Evolutionary conservation across 306 rosid species (phyloP), one percentile per base, ranked within the genome.

Genomic region (Hippophae rhamnoides): DNA sequence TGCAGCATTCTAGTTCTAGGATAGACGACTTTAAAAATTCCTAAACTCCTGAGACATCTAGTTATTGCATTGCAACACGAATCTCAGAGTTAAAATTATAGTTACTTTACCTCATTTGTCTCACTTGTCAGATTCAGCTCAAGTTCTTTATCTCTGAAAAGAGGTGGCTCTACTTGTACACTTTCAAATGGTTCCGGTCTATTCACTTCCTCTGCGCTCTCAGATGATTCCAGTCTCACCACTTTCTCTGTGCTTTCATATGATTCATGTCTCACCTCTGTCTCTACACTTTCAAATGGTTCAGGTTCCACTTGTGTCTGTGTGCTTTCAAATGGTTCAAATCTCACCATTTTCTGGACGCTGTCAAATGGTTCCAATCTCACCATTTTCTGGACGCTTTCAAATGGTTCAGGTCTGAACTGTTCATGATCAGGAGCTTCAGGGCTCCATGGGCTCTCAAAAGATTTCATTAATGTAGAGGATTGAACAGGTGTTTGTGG

Each of bases 401-500:
- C 38, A 31, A 31, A 31, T 31, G 38, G 38, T 31, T 31, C 38
- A 31, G 3, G 38, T 31, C 38, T 31, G 4, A 31, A 31, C 38
- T 31, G 38, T 56, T 69, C 72, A 1, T 64, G 61, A 13, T 60
- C 53, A 60, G 62, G 65, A 63, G 68, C 62, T 56, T 54, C 52
- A 13, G 74, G 73, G 66, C 76, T 83, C 60, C 46, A 59, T 56
- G 77, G 79, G 26, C 71, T 64, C 61, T 69, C 72, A 56, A 63
- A 62, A 54, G 77, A 61, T 68, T 76, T 67, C 26, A 53, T 23
- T 26, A 67, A 43, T 62, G 72, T 66, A 64, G 76, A 54, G 66
- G 56, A 47, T 51, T 43, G 83, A 25, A 73, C 71, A 40, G 89
- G 89, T 60, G 84, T 90, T 54, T 57, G 74, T 13, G 95, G 96